Base-by-base conservation (phyloP, 768 basidiomycete species). In the Mycena vulgaris region DNA sequence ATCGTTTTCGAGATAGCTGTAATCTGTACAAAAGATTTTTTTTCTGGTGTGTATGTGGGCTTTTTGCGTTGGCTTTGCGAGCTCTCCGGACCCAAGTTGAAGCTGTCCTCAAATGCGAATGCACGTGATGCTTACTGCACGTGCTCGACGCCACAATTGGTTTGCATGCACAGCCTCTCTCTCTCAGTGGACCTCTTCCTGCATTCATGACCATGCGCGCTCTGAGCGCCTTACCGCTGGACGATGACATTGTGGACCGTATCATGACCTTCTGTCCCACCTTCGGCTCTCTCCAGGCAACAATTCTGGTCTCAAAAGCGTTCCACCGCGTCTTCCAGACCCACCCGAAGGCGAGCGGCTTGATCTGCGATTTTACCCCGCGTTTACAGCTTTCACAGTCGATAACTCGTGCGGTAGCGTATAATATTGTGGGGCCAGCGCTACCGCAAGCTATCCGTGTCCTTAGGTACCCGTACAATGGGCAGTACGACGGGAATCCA, bases 171-270 rank as follows among this genome's bases (percentile, higher is more conserved):
- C 30, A 31, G 51, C 14, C 51, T 52, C 27, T 45, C 42, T 17
- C 21, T 45, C 42, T 45, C 5, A 25, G 17, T 52, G 42, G 21
- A 23, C 45, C 45, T 37, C 35, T 17, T 48, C 47, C 51, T 30
- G 1, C 65, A 30, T 48, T 10, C 27, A 40, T 47, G 30, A 45
- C 49, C 2, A 61, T 61, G 59, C 59, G 51, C 33, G 37, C 25
- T 40, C 40, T 45, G 42, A 61, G 21, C 42, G 42, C 67, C 40
- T 60, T 78, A 3, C 74, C 74, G 5, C 67, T 77, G 6, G 69
- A 76, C 68, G 70, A 74, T 40, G 76, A 80, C 62, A 63, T 78
- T 58, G 52, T 77, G n/a, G 75, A 78, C 68, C 73, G 74, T 11
- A 68, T 80, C 1, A 61, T 80, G 31, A 74, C 74, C 14, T 75